Evolutionary conservation across 371 early-diverging fungal genomes (phyloP), one percentile per base, ranked within the genome.

Genomic region (Mucor irregularis): DNA sequence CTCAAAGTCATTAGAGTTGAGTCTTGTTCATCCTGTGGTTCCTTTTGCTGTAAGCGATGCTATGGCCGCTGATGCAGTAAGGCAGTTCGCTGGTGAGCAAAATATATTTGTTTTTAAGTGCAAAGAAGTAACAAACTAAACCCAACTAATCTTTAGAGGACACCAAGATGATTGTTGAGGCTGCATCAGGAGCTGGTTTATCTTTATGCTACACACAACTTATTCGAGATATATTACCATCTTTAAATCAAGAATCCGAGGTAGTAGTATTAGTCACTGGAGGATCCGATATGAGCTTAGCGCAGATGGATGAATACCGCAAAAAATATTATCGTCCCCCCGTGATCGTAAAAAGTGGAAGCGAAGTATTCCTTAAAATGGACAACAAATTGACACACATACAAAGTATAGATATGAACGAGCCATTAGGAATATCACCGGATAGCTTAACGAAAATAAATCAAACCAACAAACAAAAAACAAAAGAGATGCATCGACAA

Each of bases 31-130:
- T 55, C 83, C 83, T 1, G 85, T 85, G 5, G 76, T 81, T 0
- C 82, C 83, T 0, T 80, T 80, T 70, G 81, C 81, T 11, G 84
- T 85, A 4, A 79, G 83, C 34, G 84, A 83, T 64, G 77, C 80
- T 4, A 82, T 81, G 81, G 83, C 83, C 13, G 78, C 81, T 0
- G 69, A 78, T 50, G 79, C 84, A 7, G 79, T 78, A 11, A 68
- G 80, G 47, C 58, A 70, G 1, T 80, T 85, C 68, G 73, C 83
- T 50, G 82, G 84, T 82, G 69, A 57, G n/a, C n/a, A n/a, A n/a
- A n/a, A n/a, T n/a, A n/a, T n/a, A n/a, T n/a, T n/a, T n/a, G n/a
- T n/a, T n/a, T n/a, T n/a, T n/a, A n/a, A n/a, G n/a, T n/a, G n/a
- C n/a, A n/a, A n/a, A n/a, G n/a, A n/a, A 39, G 4, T 17, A 16